phyloP scores from a whole-genome alignment of 2,329 filamentous ascomycete genomes.

The Lasiodiplodia sp. region DNA sequence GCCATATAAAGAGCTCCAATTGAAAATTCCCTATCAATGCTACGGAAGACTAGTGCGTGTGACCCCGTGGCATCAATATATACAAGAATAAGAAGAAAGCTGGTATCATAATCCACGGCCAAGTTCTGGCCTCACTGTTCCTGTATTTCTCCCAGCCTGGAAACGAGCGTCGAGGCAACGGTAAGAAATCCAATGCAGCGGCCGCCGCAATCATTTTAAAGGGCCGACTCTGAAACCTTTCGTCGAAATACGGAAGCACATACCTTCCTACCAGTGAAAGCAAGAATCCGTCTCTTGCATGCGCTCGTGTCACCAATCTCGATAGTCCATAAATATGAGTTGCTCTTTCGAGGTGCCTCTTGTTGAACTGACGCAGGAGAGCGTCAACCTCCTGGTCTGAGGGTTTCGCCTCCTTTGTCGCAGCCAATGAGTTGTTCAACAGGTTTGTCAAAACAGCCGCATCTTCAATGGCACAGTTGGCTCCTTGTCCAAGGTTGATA shows the following conservation, averaged over 20 bases:
- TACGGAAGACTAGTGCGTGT: too few relatives aligned
- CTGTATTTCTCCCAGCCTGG: neutral
- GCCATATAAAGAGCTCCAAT: too few relatives aligned
- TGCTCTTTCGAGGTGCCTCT: neutral
- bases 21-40: too few relatives aligned
- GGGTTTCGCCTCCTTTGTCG: neutral
- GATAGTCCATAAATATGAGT: neutral
- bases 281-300: neutral
- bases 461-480: conserved; percentile 6
- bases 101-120: neutral
- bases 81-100: neutral
- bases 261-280: neutral
- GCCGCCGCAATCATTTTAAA: neutral
- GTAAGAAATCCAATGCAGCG: neutral
- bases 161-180: neutral
- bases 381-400: neutral
- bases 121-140: neutral
- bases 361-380: neutral
- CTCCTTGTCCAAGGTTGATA: neutral
- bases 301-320: neutral
- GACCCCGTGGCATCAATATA: neutral
- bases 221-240: neutral
- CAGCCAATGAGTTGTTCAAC: neutral
- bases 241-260: neutral
- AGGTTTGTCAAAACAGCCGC: neutral